A percentile compares a stretch with the other conserved stretches of the same genome.
Conservation (phyloP, 352 stramenopile genomes). For the Pythium angustatum region DNA sequence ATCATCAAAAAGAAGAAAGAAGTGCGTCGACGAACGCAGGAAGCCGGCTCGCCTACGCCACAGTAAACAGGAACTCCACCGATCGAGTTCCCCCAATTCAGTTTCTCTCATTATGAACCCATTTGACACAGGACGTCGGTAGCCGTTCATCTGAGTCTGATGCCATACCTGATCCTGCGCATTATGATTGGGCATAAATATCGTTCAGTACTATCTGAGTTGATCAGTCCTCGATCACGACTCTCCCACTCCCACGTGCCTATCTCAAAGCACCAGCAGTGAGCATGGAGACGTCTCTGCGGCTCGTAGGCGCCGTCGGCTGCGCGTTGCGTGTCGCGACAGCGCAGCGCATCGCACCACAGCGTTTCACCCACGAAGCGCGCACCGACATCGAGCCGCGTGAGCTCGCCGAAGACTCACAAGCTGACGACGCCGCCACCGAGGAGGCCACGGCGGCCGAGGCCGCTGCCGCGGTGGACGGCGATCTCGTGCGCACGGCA, state of each 20-base stretch:
- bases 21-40: conserved; percentile 56
- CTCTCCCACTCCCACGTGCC: conserved; percentile 3
- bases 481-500: conserved; percentile 43
- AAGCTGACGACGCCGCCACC: neutral
- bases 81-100: too few species aligned
- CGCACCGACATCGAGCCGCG: neutral
- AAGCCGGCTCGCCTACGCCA: conserved; percentile 28
- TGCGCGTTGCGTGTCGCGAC: neutral
- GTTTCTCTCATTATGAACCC: conserved; percentile 15
- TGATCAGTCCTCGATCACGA: conserved; percentile 7
- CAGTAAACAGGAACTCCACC: conserved; percentile 7
- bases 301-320: neutral
- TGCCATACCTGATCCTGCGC: neutral
- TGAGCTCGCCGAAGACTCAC: conserved; percentile 5
- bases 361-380: neutral
- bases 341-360: conserved; percentile 13
- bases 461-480: conserved; percentile 8
- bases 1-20: conserved; percentile 95
- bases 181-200: conserved; percentile 10
- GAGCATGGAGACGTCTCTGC: too few species aligned
- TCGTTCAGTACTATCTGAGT: conserved; percentile 22
- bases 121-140: neutral
- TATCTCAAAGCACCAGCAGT: too few species aligned
- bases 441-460: neutral
- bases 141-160: conserved; percentile 14